Evolutionary conservation across 1,139 yeast species (phyloP).

Genomic region (Sugiyamaella sp.): DNA sequence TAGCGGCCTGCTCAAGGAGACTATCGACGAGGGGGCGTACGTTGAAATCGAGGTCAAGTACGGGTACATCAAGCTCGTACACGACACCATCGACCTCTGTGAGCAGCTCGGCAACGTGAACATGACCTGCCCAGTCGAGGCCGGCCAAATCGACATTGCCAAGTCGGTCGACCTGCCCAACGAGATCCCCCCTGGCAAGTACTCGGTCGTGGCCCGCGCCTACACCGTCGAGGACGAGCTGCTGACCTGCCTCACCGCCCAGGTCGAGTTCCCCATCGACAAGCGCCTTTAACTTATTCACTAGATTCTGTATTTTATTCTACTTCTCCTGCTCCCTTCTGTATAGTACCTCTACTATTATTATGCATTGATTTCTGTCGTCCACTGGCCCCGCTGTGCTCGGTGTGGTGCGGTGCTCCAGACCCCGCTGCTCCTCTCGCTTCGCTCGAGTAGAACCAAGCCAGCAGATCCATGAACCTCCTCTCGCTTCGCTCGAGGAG

Average conservation of each 20-base stretch:
- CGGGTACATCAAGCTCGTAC: conserved; percentile 84
- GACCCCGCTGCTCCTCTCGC: neutral
- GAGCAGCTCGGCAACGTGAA: conserved; percentile 84
- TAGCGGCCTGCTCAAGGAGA: conserved; percentile 58
- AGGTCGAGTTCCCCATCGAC: conserved; percentile 49
- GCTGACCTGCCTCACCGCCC: conserved; percentile 84
- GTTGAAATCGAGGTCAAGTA: conserved; percentile 91
- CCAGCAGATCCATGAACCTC: no score
- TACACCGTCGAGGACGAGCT: conserved; percentile 78
- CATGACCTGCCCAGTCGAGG: conserved; percentile 68
- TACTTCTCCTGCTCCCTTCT: conserved; percentile 1
- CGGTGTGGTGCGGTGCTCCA: conserved; percentile 2
- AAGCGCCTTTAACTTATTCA: neutral
- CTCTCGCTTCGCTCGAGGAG: neutral
- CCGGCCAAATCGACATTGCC: conserved; percentile 66
- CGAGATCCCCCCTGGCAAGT: conserved; percentile 96
- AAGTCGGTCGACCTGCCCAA: conserved; percentile 81
- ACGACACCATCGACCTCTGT: conserved; percentile 88
- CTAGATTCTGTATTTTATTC: conserved; percentile 1
- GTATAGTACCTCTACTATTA: conserved; percentile 9
- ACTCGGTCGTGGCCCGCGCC: conserved; percentile 84
- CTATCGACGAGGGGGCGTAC: conserved; percentile 80
- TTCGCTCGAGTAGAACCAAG: neutral
- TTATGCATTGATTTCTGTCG: conserved; percentile 11
- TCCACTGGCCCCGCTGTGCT: neutral